These are phyloP conservation scores for Rutstroemia sp. DNA, from an alignment of 2,329 filamentous ascomycete species.

Conservation along the genomic window DNA sequence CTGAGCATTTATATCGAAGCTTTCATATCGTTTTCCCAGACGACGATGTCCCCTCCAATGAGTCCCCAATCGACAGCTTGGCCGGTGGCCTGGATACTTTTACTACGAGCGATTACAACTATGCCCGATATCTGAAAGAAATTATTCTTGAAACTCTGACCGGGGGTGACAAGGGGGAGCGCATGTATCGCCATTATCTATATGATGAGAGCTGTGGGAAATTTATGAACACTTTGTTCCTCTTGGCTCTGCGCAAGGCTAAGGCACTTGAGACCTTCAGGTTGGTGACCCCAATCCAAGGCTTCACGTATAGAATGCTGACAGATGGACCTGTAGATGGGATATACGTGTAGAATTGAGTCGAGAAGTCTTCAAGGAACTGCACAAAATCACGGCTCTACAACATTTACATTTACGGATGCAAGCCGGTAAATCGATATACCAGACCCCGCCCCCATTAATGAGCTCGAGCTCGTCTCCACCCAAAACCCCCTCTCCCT, in stretches of 20 bases:
- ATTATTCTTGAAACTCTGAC: constrained; percentile 49
- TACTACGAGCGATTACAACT: constrained; percentile 56
- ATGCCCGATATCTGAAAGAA: constrained; percentile 49
- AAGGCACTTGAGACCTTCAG: constrained; percentile 48
- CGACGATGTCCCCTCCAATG: constrained; percentile 44
- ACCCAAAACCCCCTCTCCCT: neutral
- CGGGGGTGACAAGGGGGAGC: constrained; percentile 44
- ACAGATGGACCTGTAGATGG: constrained; percentile 39
- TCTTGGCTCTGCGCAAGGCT: constrained; percentile 48
- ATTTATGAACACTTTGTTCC: constrained; percentile 55
- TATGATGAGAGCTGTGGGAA: constrained; percentile 52
- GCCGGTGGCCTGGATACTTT: constrained; percentile 54
- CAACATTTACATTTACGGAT: constrained; percentile 50
- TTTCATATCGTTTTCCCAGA: constrained; percentile 57
- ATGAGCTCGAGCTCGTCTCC: neutral
- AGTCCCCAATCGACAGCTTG: constrained; percentile 48
- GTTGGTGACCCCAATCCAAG: constrained; percentile 30
- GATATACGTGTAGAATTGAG: constrained; percentile 57
- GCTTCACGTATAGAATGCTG: neutral
- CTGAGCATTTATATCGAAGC: constrained; percentile 50
- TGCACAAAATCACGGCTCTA: constrained; percentile 47
- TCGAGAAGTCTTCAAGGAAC: constrained; percentile 46
- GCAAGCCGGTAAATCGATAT: constrained; percentile 49
- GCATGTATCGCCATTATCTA: constrained; percentile 45
- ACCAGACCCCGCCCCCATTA: constrained; percentile 36